Evolutionary conservation across 202 grass and related monocot species (phyloP).

Genomic region (Alloteropsis angusta): DNA sequence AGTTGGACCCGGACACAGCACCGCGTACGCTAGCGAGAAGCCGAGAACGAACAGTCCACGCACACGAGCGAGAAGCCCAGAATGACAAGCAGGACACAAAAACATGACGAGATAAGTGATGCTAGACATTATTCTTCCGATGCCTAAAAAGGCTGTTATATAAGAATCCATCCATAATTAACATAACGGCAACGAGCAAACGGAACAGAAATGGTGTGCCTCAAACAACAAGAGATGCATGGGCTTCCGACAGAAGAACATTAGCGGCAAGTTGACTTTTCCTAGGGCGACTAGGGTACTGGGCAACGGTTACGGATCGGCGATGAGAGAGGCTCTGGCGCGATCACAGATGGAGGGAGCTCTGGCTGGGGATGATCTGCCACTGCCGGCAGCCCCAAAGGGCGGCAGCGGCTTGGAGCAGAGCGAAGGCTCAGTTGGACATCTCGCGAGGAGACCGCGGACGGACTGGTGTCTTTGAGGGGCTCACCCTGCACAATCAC

Average conservation of each 20-base stretch:
- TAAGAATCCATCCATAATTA: slow-evolving; percentile 29
- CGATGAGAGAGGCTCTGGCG: neutral
- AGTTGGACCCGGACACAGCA: too few species aligned
- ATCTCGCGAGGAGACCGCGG: slow-evolving; percentile 49
- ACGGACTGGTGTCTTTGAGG: slow-evolving; percentile 85
- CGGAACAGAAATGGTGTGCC: neutral
- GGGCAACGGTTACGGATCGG: slow-evolving; percentile 18
- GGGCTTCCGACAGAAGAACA: slow-evolving; percentile 19
- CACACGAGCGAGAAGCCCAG: neutral
- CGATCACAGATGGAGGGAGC: neutral
- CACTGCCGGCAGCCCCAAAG: slow-evolving; percentile 10
- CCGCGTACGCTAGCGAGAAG: too few species aligned
- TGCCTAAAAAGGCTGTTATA: slow-evolving; percentile 33
- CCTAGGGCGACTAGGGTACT: slow-evolving; percentile 21
- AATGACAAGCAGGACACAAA: neutral
- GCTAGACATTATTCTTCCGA: slow-evolving; percentile 24
- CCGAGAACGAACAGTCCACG: neutral
- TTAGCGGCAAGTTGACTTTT: slow-evolving; percentile 21
- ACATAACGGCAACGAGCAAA: slow-evolving; percentile 17
- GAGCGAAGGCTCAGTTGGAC: slow-evolving; percentile 38
- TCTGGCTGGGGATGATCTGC: slow-evolving; percentile 10
- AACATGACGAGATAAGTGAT: neutral
- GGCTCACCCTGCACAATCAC: slow-evolving; percentile 56
- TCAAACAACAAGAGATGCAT: slow-evolving; percentile 11
- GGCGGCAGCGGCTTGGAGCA: neutral